These are phyloP conservation scores for Austroboletus novae-zelandiae DNA, from an alignment of 1,284 basidiomycete genomes.

Conservation along the genomic window DNA sequence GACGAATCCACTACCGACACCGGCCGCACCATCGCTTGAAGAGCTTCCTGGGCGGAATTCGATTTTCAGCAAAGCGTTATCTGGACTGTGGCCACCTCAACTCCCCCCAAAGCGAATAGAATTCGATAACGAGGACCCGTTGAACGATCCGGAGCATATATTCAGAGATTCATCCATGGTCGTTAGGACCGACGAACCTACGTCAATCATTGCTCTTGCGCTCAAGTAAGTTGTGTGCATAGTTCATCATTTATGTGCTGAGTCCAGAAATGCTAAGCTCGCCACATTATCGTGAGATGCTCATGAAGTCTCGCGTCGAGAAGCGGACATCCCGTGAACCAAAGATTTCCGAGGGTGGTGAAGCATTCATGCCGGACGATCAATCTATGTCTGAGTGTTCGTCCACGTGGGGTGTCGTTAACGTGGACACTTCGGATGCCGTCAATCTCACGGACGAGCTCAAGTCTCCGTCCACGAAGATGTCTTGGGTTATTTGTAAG, in stretches of 20 bases:
- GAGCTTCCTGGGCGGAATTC: conserved; percentile 60
- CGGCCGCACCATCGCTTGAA: conserved; percentile 58
- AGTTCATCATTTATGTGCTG: conserved; percentile 1
- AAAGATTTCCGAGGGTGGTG: conserved; percentile 65
- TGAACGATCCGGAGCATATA: conserved; percentile 83
- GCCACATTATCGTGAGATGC: conserved; percentile 83
- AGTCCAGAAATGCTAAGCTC: conserved; percentile 50
- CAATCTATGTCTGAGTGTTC: conserved; percentile 73
- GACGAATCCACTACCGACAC: conserved; percentile 44
- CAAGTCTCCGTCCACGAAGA: conserved; percentile 71
- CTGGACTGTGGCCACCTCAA: conserved; percentile 75
- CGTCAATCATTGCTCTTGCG: conserved; percentile 95
- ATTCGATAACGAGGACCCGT: conserved; percentile 60
- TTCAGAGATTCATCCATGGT: conserved; percentile 96
- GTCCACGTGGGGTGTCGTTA: conserved; percentile 86
- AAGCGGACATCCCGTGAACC: conserved; percentile 67
- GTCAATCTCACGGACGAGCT: conserved; percentile 75
- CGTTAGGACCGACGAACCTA: conserved; percentile 96
- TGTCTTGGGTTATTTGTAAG: conserved; percentile 78
- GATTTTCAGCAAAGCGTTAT: conserved; percentile 78
- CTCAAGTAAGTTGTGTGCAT: conserved; percentile 60
- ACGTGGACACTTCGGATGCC: conserved; percentile 62
- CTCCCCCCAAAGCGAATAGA: conserved; percentile 45
- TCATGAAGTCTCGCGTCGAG: conserved; percentile 71
- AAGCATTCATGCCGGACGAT: conserved; percentile 86